phyloP scores from a whole-genome alignment of 2,329 filamentous ascomycete species.

The Colletotrichum sp. region DNA sequence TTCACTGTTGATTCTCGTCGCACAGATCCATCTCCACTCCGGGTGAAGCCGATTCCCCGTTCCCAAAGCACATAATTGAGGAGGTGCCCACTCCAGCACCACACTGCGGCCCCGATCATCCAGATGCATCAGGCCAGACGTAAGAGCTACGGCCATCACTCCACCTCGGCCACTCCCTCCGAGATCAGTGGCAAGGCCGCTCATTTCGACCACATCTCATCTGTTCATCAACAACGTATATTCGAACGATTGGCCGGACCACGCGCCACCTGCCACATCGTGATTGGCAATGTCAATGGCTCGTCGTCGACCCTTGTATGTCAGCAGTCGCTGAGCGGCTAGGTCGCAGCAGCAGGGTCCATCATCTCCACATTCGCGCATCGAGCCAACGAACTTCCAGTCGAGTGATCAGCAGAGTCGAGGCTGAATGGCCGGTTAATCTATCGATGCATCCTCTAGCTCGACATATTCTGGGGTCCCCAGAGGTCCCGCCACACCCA shows the following conservation, averaged over 20 bases:
- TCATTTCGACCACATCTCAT: not conserved
- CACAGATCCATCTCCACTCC: not conserved
- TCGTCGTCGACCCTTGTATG: conserved; percentile 17
- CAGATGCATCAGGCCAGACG: not conserved
- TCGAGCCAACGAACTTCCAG: not conserved
- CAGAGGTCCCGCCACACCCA: not conserved
- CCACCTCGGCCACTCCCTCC: not conserved
- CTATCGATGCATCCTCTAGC: not conserved
- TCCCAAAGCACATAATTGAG: not conserved
- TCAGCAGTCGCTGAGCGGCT: conserved; percentile 1
- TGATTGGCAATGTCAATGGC: not conserved
- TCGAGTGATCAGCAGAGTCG: not conserved
- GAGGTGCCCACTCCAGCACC: not conserved
- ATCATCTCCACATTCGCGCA: conserved; percentile 4
- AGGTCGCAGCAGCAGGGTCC: not conserved
- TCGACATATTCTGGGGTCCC: not conserved
- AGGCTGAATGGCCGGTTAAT: conserved; percentile 20
- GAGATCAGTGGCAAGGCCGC: conserved; percentile 11
- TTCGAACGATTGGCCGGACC: not conserved
- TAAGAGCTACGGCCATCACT: not conserved
- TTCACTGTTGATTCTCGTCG: not conserved
- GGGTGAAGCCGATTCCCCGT: not conserved
- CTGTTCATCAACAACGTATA: not conserved
- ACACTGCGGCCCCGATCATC: not conserved
- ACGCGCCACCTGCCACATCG: conserved; percentile 1